Conservation (phyloP, 805 yeast genomes). For the Candida wancherniae region DNA sequence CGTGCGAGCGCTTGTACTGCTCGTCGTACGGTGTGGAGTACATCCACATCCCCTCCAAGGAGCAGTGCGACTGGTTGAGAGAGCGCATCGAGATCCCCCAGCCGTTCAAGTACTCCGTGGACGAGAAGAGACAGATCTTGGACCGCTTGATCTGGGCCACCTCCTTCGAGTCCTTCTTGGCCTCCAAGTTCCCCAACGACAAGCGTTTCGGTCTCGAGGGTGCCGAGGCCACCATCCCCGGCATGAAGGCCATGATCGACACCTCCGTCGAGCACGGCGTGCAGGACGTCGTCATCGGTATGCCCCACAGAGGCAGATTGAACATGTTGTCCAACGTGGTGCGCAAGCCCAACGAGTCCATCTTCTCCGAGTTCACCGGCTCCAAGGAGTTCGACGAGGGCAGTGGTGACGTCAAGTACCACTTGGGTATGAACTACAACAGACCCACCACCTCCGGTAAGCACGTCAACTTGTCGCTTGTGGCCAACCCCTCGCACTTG, state of each 20-base stretch:
- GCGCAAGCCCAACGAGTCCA: slow-evolving; percentile 97
- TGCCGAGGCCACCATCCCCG: slow-evolving; percentile 94
- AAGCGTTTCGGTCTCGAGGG: slow-evolving; percentile 99
- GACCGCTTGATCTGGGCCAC: slow-evolving; percentile 97
- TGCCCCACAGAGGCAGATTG: slow-evolving; percentile 99
- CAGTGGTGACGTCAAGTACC: slow-evolving; percentile 98
- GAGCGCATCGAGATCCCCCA: slow-evolving; percentile 90
- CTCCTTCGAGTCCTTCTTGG: slow-evolving; percentile 85
- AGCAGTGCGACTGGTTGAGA: slow-evolving; percentile 97
- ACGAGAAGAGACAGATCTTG: slow-evolving; percentile 91
- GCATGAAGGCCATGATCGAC: slow-evolving; percentile 93
- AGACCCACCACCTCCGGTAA: slow-evolving; percentile 99
- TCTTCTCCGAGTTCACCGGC: slow-evolving; percentile 93
- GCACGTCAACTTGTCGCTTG: slow-evolving; percentile 89
- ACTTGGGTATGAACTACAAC: slow-evolving; percentile 97
- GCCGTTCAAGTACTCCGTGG: slow-evolving; percentile 77
- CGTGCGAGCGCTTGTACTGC: slow-evolving; percentile 84
- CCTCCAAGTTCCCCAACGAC: slow-evolving; percentile 96
- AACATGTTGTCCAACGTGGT: slow-evolving; percentile 97
- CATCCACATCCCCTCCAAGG: slow-evolving; percentile 93
- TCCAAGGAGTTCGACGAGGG: slow-evolving; percentile 90
- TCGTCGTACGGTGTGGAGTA: slow-evolving; percentile 89
- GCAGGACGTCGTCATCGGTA: slow-evolving; percentile 95
- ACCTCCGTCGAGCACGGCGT: slow-evolving; percentile 88
- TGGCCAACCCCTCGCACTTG: slow-evolving; percentile 98